phyloP scores from a whole-genome alignment of 352 stramenopile species.

The Aphanomyces astaci region DNA sequence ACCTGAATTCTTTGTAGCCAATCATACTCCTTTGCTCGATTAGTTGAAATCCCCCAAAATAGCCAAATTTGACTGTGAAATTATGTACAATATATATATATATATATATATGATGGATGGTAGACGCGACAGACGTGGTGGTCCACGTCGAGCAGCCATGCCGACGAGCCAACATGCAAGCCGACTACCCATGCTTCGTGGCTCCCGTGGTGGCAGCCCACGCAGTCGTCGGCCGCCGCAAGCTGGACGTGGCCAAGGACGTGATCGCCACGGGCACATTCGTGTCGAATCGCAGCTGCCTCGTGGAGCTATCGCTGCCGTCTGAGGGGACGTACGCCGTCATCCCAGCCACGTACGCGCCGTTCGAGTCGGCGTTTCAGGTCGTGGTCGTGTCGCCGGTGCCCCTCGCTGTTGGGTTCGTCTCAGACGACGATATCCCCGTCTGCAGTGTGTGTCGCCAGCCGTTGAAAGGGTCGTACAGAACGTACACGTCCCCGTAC shows the following conservation, averaged over 20 bases:
- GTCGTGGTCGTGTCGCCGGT: constrained; percentile 57
- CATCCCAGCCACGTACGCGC: constrained; percentile 53
- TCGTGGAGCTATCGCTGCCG: constrained; percentile 34
- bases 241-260: constrained; percentile 74
- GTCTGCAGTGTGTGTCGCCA: constrained; percentile 61
- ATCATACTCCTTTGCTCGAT: too few species aligned
- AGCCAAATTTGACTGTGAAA: too few species aligned
- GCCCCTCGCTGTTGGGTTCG: constrained; percentile 46
- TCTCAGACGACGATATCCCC: constrained; percentile 55
- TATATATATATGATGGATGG: too few species aligned
- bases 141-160: constrained; percentile 71
- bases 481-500: constrained; percentile 40
- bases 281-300: constrained; percentile 74
- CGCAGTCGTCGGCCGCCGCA: constrained; percentile 50
- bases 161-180: constrained; percentile 59
- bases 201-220: constrained; percentile 71
- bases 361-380: constrained; percentile 12
- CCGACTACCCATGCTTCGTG: constrained; percentile 70
- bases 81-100: too few species aligned
- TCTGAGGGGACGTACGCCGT: constrained; percentile 35
- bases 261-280: constrained; percentile 75
- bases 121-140: constrained; percentile 27
- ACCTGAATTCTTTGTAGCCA: too few species aligned
- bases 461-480: constrained; percentile 51
- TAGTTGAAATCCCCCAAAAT: too few species aligned